Evolutionary conservation across 164 flowering plant genomes (phyloP), one percentile per base, ranked within the genome.

Genomic region (Umbellularia californica): DNA sequence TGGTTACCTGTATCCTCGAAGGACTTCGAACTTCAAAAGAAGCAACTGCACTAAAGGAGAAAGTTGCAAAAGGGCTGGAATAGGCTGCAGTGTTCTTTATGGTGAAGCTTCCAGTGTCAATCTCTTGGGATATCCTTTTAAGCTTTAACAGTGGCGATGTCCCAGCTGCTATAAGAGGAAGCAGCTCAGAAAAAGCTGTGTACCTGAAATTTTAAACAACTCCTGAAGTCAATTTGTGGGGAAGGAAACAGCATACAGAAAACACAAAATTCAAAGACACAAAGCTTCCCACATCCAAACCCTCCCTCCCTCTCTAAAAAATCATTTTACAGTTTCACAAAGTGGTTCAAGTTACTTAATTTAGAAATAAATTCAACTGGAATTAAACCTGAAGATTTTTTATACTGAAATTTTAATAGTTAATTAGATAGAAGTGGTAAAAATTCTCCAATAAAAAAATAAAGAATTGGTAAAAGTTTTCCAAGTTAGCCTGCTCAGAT

Each of bases 181-280:
- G 79, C 72, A 95, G 86, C 88, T 95, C 99, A 22, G 99, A 95
- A 82, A 85, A 93, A 79, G 98, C 97, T 22, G 99, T 95, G 78
- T 92, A 95, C 88, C 99, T 95, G 82, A 65, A 60, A 77, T 67
- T 64, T 25, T 28, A 74, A 74, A 51, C 25, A 50, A 52, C 51
- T 64, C 63, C 2, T 22, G 69, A 51, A 50, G 23, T 60, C 30
- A 74, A 23, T 22, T 5, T 27, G 19, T 3, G 6, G 27, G 25
- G 47, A 67, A 55, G 60, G 20, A 66, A 67, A 28, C 11, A 5
- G 47, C 69, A 67, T 11, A 67, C 9, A 2, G 15, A 22, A 64
- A 24, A 64, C 28, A 22, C 67, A 22, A 14, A 64, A 60, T 35
- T 7, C 47, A 35, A 35, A 35, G 47, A 35, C 47, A 35, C 7